Conservation (phyloP, 164 flowering plant genomes). For the Hamamelis virginiana region DNA sequence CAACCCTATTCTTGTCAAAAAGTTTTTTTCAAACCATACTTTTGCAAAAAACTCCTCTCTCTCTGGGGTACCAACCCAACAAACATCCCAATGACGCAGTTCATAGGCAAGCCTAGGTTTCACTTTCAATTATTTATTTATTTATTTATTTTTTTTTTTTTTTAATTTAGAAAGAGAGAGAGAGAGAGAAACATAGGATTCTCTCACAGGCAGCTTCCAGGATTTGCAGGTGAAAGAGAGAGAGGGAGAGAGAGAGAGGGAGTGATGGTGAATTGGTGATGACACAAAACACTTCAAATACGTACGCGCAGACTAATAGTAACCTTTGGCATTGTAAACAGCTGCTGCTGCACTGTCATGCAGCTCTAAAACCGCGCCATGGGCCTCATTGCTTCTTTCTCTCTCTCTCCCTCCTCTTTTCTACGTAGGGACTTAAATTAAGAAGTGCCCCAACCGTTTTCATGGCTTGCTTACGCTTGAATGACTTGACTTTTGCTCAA, state of each 20-base stretch:
- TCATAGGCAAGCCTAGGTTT: too few species aligned
- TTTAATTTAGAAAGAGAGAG: too few species aligned
- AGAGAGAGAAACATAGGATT: constrained; percentile 35
- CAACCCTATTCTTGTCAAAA: too few species aligned
- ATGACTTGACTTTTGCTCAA: constrained; percentile 38
- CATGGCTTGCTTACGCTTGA: constrained; percentile 26
- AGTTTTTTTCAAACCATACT: too few species aligned
- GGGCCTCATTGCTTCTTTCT: constrained; percentile 19
- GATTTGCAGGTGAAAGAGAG: constrained; percentile 32
- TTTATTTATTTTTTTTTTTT: too few species aligned
- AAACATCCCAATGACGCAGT: too few species aligned
- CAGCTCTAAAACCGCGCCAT: constrained; percentile 54
- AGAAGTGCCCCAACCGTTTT: constrained; percentile 11
- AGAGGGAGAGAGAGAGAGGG: too few species aligned
- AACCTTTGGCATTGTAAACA: constrained; percentile 16
- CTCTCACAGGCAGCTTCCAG: constrained; percentile 47
- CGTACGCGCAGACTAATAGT: constrained; percentile 26
- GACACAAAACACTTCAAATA: not conserved
- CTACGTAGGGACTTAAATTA: not conserved
- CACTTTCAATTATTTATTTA: too few species aligned
- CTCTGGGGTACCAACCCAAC: too few species aligned
- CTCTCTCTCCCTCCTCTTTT: too few species aligned
- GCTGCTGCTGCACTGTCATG: constrained; percentile 57
- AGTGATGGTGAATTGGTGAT: not conserved
- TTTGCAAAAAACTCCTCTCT: too few species aligned